Base-by-base conservation (phyloP, 805 yeast genomes). In the Candida sithepensis region DNA sequence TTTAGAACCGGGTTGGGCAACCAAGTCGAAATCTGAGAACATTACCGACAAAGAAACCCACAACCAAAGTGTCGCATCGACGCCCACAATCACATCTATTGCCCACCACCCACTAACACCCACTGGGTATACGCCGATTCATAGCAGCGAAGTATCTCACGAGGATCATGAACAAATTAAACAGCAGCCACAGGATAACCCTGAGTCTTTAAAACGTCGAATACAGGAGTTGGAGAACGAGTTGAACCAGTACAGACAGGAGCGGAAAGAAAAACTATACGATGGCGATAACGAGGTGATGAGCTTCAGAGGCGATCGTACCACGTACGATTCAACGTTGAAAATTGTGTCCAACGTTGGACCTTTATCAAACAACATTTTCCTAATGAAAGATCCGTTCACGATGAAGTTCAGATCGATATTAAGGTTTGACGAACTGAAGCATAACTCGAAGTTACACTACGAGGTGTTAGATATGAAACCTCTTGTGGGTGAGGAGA, bases 1-100 rank as follows among this genome's bases (percentile, higher is more conserved):
- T 41, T 41, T 46, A 14, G 63, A 58, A 37, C 63, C 64, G 8
- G 44, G 38, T 9, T 61, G 65, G 66, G 52, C 52, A 2, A 22
- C 42, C 6, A 43, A 12, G n/a, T n/a, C 20, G 19, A 20, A 30
- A 30, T 7, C 16, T 5, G 34, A 30, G 13, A 30, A 9, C 14
- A 30, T 5, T 14, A 14, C 5, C 13, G 34, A 30, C 16, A 30
- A 30, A 30, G 7, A 30, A 7, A 6, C 14, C 5, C 16, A 6
- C 4, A 30, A 5, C 16, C 8, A 30, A 30, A 30, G 34, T 12
- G 34, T 10, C 4, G 14, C 5, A 12, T 12, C 14, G 16, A 10
- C 34, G 5, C 34, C 14, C 5, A 7, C 13, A 9, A 30, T 10
- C 14, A 30, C 16, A 7, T 30, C 34, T 10, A 6, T n/a, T 6